These are phyloP conservation scores for Poa annua DNA, from an alignment of 176 grass and related monocot species.

Conservation along the genomic window DNA sequence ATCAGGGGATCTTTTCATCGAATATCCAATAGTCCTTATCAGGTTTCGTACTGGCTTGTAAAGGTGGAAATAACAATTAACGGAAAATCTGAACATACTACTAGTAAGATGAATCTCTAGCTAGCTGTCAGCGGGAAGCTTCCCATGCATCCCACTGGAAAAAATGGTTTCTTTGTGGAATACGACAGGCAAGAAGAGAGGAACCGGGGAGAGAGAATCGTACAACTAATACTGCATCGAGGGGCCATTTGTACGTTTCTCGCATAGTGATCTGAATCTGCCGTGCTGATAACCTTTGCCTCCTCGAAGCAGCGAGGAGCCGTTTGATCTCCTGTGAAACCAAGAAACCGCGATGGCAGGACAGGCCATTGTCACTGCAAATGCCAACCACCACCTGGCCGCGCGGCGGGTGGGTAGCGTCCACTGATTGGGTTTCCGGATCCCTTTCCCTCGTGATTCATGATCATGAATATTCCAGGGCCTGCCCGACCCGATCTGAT, in stretches of 20 bases:
- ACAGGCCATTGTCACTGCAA: not conserved
- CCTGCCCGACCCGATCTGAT: not conserved
- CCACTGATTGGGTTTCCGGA: conserved; percentile 32
- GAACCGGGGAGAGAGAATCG: not conserved
- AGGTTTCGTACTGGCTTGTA: not conserved
- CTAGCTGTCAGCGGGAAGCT: conserved; percentile 47
- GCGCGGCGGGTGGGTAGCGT: conserved; percentile 15
- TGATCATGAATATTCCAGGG: conserved; percentile 39
- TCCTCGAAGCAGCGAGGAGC: conserved; percentile 38
- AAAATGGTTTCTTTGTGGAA: conserved; percentile 15
- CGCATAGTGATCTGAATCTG: not conserved
- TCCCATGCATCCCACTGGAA: conserved; percentile 30
- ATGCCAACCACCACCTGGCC: conserved; percentile 37
- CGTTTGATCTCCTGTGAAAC: conserved; percentile 17
- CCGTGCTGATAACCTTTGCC: conserved; percentile 32
- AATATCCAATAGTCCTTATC: not conserved
- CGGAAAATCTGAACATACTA: not conserved
- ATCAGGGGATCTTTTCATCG: not conserved
- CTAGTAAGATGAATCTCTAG: not conserved
- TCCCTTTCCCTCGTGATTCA: conserved; percentile 34
- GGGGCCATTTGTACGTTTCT: not conserved
- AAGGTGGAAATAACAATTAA: not conserved
- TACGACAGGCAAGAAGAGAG: conserved; percentile 6
- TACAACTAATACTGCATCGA: conserved; percentile 3
- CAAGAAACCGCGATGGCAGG: not conserved